Evolutionary conservation across 768 basidiomycete genomes (phyloP), one percentile per base, ranked within the genome.

Genomic region (Hericium coralloides): DNA sequence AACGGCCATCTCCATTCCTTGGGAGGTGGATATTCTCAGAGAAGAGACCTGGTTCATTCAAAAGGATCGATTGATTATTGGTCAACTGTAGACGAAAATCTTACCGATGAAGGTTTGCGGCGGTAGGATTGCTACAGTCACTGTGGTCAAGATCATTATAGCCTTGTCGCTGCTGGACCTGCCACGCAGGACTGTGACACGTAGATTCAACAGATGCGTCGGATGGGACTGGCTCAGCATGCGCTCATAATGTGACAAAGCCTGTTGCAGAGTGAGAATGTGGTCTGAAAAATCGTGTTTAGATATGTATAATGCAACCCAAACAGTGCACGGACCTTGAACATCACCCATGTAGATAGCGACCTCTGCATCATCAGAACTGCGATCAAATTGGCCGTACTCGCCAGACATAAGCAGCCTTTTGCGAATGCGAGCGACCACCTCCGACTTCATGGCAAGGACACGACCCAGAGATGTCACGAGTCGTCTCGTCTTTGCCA

Each of bases 341-440:
- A 98, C 80, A 68, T 98, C 94, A 22, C 90, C 91, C 73, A 95
- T 81, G 67, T 95, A 92, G 2, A 93, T 88, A 12, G 82, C 85
- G 22, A 95, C 81, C 60, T 92, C 90, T 20, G 77, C 69, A 53
- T 83, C 80, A 15, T 83, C 79, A 4, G 70, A 73, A 3, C 66
- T 70, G 15, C 72, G 70, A 41, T 69, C 70, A 7, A 70, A 72
- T 57, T 72, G 59, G 22, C 67, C 72, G 31, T 68, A 66, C 52
- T 67, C 68, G 6, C 67, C 69, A 31, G 60, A 67, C 59, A 68
- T 79, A 54, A 79, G 68, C 1, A 92, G 75, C 17, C 94, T 75
- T 68, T 95, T 95, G 63, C 83, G 75, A 55, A 95, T 75, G 63
- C 89, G 84, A 2, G 85, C 78, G 36, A 95, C 76, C 7, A 98